Evolutionary conservation across 2,329 filamentous ascomycete species (phyloP).

Genomic region (Teratosphaeria destructans): DNA sequence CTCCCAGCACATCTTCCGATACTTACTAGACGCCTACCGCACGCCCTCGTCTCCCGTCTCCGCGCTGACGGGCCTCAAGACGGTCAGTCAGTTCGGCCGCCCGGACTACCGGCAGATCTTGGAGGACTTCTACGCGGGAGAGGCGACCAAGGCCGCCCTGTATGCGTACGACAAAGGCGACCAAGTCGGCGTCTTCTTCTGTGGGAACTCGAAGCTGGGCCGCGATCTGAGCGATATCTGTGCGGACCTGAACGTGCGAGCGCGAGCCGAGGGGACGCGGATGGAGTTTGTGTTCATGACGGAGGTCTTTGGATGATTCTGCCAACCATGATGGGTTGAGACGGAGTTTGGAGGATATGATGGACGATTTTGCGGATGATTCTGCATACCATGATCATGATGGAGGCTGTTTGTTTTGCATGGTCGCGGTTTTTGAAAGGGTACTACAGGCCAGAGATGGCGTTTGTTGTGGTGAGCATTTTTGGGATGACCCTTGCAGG

Average conservation of each 20-base stretch:
- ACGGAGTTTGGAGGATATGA: too few species aligned
- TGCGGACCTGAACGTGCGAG: background rate
- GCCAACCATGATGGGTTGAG: too few species aligned
- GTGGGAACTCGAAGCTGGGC: background rate
- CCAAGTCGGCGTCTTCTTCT: background rate
- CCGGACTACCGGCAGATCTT: background rate
- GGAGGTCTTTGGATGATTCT: background rate
- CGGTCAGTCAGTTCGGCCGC: constrained; percentile 4
- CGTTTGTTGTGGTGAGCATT: too few species aligned
- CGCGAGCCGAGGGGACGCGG: background rate
- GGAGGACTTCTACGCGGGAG: background rate
- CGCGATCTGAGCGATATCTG: background rate
- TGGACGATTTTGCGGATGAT: too few species aligned
- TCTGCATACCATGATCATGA: too few species aligned
- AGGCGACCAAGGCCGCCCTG: background rate
- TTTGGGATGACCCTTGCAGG: too few species aligned
- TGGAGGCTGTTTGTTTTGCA: too few species aligned
- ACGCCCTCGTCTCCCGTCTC: constrained; percentile 42
- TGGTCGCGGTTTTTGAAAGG: too few species aligned
- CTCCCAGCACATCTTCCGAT: constrained; percentile 46
- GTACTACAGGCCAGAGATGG: too few species aligned
- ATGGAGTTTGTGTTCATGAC: background rate
- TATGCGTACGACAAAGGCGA: background rate
- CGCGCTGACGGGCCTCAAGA: constrained; percentile 43
- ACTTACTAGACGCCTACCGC: constrained; percentile 47